Percentiles rank a stretch among this genome's conserved stretches.
Evolutionary conservation across 495 filamentous ascomycete genomes (phyloP).

Genomic region (Bryoglossum gracile): DNA sequence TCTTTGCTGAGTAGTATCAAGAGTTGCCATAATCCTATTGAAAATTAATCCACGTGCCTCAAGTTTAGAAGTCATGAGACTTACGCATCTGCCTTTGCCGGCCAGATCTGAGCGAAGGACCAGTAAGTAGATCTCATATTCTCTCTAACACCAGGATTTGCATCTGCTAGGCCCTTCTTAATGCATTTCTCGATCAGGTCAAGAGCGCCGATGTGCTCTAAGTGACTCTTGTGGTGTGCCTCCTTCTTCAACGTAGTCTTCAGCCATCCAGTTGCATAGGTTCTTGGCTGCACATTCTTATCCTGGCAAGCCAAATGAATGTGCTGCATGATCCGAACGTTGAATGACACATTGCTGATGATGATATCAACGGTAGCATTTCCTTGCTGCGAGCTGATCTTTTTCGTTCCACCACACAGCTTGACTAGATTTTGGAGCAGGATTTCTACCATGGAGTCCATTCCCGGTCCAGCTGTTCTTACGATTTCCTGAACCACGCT

Average conservation of each 20-base stretch:
- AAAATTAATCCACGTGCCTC: slow-evolving; percentile 25
- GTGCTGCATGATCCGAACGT: slow-evolving; percentile 72
- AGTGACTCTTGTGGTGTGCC: slow-evolving; percentile 63
- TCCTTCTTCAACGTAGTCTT: slow-evolving; percentile 74
- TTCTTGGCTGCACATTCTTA: slow-evolving; percentile 81
- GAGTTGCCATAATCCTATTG: slow-evolving; percentile 58
- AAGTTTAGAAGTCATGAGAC: slow-evolving; percentile 19
- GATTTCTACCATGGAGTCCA: slow-evolving; percentile 87
- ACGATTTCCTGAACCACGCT: slow-evolving; percentile 82
- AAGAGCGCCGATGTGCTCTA: slow-evolving; percentile 77
- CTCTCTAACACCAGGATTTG: slow-evolving; percentile 82
- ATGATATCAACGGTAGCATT: slow-evolving; percentile 70
- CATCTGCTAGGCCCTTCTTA: slow-evolving; percentile 75
- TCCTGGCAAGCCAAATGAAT: slow-evolving; percentile 73
- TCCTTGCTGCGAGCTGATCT: slow-evolving; percentile 75
- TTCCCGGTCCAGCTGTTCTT: slow-evolving; percentile 59
- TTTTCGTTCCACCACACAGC: slow-evolving; percentile 78
- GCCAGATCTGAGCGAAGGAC: slow-evolving; percentile 71
- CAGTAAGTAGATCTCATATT: slow-evolving; percentile 79
- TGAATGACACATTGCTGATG: slow-evolving; percentile 71
- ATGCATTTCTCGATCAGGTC: slow-evolving; percentile 81
- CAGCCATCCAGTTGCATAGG: slow-evolving; percentile 75
- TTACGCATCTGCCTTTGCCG: slow-evolving; percentile 65
- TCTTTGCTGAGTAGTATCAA: slow-evolving; percentile 67
- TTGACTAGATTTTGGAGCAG: slow-evolving; percentile 86